phyloP scores from a whole-genome alignment of 805 yeast species.

The Wickerhamomyces queroliae region DNA sequence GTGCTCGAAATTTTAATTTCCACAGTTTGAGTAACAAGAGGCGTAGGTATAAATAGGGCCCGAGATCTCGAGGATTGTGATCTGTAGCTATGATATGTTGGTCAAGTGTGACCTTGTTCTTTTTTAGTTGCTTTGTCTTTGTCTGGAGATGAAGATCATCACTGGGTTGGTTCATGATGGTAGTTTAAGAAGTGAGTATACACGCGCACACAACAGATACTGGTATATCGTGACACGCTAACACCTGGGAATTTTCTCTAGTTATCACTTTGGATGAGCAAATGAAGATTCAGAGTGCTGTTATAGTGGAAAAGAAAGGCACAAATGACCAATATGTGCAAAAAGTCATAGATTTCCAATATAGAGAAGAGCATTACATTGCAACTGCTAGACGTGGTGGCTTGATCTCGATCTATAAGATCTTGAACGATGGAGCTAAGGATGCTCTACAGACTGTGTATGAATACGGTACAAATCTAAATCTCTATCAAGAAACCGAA shows the following conservation, averaged over 20 bases:
- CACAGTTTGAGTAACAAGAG: too few species aligned
- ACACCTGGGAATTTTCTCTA: neutral
- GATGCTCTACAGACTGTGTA: neutral
- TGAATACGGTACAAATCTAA: neutral
- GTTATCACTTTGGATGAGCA: neutral
- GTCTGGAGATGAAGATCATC: neutral
- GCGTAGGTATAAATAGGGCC: too few species aligned
- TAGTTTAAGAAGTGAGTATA: neutral
- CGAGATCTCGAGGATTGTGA: too few species aligned
- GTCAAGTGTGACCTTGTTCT: neutral
- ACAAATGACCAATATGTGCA: neutral
- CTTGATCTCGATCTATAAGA: neutral
- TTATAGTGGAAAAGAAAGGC: neutral
- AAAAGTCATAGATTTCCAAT: neutral
- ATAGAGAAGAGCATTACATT: neutral
- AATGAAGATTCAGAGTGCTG: neutral
- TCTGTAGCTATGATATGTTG: too few species aligned
- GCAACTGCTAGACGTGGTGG: slow-evolving; percentile 1
- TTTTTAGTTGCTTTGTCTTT: too few species aligned
- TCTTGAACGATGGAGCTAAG: neutral
- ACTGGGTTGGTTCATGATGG: neutral
- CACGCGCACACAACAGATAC: neutral
- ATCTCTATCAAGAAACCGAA: neutral
- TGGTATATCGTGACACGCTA: too few species aligned
- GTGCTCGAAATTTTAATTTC: neutral